Base-by-base conservation (phyloP, 2,329 filamentous ascomycete species). In the Xylaria sp. region DNA sequence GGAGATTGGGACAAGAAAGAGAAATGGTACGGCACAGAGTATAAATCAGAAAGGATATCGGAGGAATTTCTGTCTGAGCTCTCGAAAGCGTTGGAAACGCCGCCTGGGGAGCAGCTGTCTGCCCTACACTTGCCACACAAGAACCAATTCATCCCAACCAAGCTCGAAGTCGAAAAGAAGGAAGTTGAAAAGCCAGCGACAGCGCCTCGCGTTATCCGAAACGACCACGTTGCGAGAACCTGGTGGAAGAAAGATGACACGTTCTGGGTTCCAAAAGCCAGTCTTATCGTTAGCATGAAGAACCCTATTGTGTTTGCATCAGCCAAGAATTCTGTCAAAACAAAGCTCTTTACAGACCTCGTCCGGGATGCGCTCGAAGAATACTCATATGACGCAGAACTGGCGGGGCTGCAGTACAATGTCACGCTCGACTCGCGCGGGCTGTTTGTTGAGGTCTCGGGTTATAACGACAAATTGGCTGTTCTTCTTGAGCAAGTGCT, bases 191-290 rank as follows among this genome's bases (percentile, higher is more conserved):
- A 92, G 73, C 91, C 94, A 1, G 84, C 90, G 0, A 86, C 91
- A 63, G 85, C 89, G 0, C 96, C 96, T 0, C 91, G 90, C 68
- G 84, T 99, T 28, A 91, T 99, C 70, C 90, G 94, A 72, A 94
- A 97, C 74, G 95, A 97, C 72, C 85, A 90, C 6, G 83, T 89
- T 39, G 90, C 93, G 0, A 90, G 94, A 34, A 91, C 93, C 2
- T 99, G 96, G 96, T 97, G 90, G 84, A 99, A 99, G 84, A 98
- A 98, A 81, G 96, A 99, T 75, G 96, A 99, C 74, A 94, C 91
- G 0, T 99, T 98, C 80, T 98, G 95, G 94, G 96, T 98, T 10
- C 96, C 96, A 9, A 97, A 97, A 79, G 96, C 93, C 3, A 96
- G 94, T 67, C 83, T 98, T 20, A 88, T 94, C 72, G 88, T 97